phyloP scores from a whole-genome alignment of 768 basidiomycete species.

The Pisolithus albus region DNA sequence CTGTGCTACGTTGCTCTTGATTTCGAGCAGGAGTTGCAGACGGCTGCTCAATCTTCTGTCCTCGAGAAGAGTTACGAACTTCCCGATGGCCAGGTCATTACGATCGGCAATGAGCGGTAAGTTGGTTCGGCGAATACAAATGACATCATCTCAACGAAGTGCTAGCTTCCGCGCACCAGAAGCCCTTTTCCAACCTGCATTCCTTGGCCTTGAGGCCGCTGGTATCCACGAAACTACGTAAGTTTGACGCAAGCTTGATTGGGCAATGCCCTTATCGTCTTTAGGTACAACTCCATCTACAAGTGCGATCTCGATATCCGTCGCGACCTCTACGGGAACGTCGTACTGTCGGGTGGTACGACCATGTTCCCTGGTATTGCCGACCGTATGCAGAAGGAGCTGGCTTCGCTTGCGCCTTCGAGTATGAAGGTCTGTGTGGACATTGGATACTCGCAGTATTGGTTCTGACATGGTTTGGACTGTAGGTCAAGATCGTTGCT shows the following conservation, averaged over 20 bases:
- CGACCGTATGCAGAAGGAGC: slow-evolving; percentile 94
- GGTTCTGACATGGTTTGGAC: slow-evolving; percentile 1
- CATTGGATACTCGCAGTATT: neutral
- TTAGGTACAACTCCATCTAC: slow-evolving; percentile 51
- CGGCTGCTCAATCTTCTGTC: slow-evolving; percentile 81
- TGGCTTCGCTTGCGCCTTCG: slow-evolving; percentile 69
- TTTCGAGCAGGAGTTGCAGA: slow-evolving; percentile 90
- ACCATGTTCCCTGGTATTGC: slow-evolving; percentile 97
- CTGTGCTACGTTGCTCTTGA: slow-evolving; percentile 93
- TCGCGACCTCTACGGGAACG: slow-evolving; percentile 30
- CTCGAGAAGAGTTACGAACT: slow-evolving; percentile 93
- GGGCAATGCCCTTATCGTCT: neutral
- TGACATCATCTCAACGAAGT: neutral
- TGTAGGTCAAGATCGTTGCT: slow-evolving; percentile 81
- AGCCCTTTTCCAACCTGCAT: slow-evolving; percentile 53
- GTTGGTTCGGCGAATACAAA: slow-evolving; percentile 4
- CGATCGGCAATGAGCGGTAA: slow-evolving; percentile 62
- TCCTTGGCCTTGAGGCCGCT: slow-evolving; percentile 66
- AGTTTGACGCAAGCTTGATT: slow-evolving; percentile 1
- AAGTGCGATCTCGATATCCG: slow-evolving; percentile 67
- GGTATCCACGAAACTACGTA: slow-evolving; percentile 75
- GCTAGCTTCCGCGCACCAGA: slow-evolving; percentile 49
- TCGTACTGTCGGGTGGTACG: slow-evolving; percentile 68
- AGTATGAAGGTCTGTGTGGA: slow-evolving; percentile 67
- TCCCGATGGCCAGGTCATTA: slow-evolving; percentile 91